Conservation (phyloP, 2,329 filamentous ascomycete species). For the Myriosclerotinia scirpicola region DNA sequence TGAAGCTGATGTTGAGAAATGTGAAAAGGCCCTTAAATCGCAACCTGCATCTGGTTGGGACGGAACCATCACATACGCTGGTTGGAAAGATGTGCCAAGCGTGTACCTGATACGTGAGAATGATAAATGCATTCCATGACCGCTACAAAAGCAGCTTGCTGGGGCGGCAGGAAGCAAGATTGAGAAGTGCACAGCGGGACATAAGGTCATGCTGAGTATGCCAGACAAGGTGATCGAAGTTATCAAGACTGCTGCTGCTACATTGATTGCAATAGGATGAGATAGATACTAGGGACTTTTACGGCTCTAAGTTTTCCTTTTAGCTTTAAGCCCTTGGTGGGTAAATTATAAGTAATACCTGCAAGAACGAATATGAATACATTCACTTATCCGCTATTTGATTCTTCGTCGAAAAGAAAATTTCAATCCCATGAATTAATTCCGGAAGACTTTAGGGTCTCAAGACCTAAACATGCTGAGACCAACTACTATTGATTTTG, state of each 20-base stretch:
- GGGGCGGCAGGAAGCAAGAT: not conserved
- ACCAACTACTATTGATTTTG: too few relatives aligned
- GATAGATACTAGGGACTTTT: not conserved
- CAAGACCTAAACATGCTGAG: too few relatives aligned
- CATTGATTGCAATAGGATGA: not conserved
- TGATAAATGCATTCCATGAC: slow-evolving; percentile 5
- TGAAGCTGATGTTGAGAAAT: not conserved
- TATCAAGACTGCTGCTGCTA: not conserved
- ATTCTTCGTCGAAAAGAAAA: too few relatives aligned
- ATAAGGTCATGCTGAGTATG: slow-evolving; percentile 4
- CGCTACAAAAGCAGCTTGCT: not conserved
- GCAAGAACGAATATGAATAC: too few relatives aligned
- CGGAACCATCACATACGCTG: slow-evolving; percentile 1
- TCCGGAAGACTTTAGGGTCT: too few relatives aligned
- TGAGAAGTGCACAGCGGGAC: not conserved
- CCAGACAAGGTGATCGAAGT: not conserved
- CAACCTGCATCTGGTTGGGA: not conserved
- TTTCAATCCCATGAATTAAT: too few relatives aligned
- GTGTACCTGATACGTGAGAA: slow-evolving; percentile 8
- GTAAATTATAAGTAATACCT: too few relatives aligned
- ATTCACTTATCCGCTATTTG: too few relatives aligned
- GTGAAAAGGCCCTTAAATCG: not conserved
- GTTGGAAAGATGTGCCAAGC: not conserved
- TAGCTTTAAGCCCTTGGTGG: too few relatives aligned
- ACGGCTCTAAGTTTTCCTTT: not conserved